A percentile compares a stretch with the other conserved stretches of the same genome.
Conservation (phyloP, 257 asterid species). For the Solanum sparsipilum region DNA sequence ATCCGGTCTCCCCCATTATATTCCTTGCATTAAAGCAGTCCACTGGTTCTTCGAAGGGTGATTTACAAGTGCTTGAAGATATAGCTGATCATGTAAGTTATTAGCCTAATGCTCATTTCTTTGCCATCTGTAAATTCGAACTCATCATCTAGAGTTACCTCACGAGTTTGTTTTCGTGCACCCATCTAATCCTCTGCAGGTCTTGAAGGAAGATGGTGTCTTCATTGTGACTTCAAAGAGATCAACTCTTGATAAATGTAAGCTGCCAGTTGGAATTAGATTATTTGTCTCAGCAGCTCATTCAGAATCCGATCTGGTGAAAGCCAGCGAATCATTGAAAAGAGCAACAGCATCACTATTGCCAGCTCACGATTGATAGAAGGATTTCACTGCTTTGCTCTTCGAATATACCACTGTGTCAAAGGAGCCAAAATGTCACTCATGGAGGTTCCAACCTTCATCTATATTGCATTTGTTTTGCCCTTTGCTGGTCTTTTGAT, state of each 20-base stretch:
- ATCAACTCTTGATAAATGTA: conserved; percentile 74
- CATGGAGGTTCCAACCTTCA: background rate
- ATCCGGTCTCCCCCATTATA: conserved; percentile 62
- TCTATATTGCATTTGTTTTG: background rate
- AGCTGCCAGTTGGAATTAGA: conserved; percentile 68
- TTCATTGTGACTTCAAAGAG: conserved; percentile 63
- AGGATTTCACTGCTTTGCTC: background rate
- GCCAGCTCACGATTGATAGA: conserved; percentile 6
- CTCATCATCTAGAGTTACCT: background rate
- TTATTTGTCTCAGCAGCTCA: conserved; percentile 72
- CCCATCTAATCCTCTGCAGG: conserved; percentile 23
- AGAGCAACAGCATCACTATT: conserved; percentile 30
- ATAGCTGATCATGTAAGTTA: conserved; percentile 46
- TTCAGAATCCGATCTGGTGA: conserved; percentile 52
- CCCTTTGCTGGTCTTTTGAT: background rate
- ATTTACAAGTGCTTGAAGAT: conserved; percentile 63
- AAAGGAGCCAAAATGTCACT: background rate
- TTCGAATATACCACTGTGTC: background rate
- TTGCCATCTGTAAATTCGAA: background rate
- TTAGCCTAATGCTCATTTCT: background rate
- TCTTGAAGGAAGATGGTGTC: conserved; percentile 51
- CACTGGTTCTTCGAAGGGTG: conserved; percentile 49
- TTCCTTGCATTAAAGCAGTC: conserved; percentile 49
- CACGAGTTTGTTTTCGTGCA: background rate
- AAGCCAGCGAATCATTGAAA: conserved; percentile 58